Evolutionary conservation across 2,329 filamentous ascomycete genomes (phyloP).

Genomic region (Chalaropsis thielavioides): DNA sequence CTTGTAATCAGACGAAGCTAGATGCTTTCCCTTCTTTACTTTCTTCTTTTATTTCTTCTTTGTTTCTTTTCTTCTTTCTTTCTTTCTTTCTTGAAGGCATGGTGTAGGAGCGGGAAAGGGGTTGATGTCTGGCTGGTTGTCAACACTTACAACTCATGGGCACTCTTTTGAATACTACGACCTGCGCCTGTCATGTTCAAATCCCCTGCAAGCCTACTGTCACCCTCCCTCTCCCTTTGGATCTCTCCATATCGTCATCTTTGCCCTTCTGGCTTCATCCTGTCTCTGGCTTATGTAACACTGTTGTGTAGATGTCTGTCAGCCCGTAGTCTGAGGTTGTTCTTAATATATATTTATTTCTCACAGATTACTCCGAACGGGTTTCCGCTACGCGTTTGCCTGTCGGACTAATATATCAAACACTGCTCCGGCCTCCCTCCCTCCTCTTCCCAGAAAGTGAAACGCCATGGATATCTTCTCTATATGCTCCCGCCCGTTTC

Average conservation of each 20-base stretch:
- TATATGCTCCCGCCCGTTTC: neutral
- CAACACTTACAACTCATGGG: neutral
- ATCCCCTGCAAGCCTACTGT: neutral
- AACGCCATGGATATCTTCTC: conserved; percentile 6
- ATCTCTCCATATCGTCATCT: neutral
- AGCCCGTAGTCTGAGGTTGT: neutral
- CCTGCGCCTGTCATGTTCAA: neutral
- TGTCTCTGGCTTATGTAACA: neutral
- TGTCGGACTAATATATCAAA: conserved; percentile 1
- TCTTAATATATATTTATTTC: conserved; percentile 1
- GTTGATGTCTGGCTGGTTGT: neutral
- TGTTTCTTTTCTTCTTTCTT: no score
- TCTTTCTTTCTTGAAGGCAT: neutral
- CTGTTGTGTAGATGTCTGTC: neutral
- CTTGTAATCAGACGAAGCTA: neutral
- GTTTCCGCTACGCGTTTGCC: conserved; percentile 1
- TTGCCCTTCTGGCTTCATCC: neutral
- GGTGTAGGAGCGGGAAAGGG: neutral
- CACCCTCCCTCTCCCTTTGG: neutral
- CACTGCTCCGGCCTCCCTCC: neutral
- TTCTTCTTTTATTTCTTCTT: neutral
- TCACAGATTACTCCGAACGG: conserved; percentile 2
- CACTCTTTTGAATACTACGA: neutral
- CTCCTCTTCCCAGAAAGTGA: neutral
- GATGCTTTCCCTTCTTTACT: neutral